Evolutionary conservation across 352 stramenopile species (phyloP), one percentile per base, ranked within the genome.

Genomic region (Phytophthora megakarya): DNA sequence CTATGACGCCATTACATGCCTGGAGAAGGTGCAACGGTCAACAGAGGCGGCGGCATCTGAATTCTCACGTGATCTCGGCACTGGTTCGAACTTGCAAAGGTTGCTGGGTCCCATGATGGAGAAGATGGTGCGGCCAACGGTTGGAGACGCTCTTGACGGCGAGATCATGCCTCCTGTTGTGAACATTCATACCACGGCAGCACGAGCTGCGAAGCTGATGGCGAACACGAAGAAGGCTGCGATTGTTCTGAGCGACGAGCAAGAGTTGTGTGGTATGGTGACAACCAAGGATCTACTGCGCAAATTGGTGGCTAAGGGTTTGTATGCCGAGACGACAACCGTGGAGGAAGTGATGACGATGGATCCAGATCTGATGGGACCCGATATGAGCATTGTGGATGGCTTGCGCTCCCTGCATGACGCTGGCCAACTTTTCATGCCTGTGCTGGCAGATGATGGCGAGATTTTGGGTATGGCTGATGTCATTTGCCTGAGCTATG

Each of bases 391-490:
- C 45, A 95, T 96, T 57, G 72, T 96, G 25, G 84, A 96, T 39
- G 86, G 86, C 18, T 72, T 96, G 35, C 88, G 88, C 5, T 52
- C 87, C n/a, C 90, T 96, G 73, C 87, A 96, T 54, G 86, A 96
- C 50, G 81, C 83, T 1, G 83, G 86, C 0, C 84, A 95, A 62
- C 63, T 95, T 3, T 94, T 95, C 55, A 92, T 95, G 80, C 88
- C 88, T 0, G 87, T 96, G 45, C 67, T 89, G 43, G 86, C 78
- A 0, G 81, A 90, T 40, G 80, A 65, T n/a, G 84, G 84, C 10
- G 86, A 95, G 33, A 88, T 96, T 18, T 75, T 89, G 18, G 88
- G 88, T 47, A 96, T 96, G 88, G 88, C 84, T 0, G 88, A 96
- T 60, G 88, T 96, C 52, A 76, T 96, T 45, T 94, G 86, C 26